Base-by-base conservation (phyloP, 805 yeast genomes). In the Metschnikowia kofuensis region DNA sequence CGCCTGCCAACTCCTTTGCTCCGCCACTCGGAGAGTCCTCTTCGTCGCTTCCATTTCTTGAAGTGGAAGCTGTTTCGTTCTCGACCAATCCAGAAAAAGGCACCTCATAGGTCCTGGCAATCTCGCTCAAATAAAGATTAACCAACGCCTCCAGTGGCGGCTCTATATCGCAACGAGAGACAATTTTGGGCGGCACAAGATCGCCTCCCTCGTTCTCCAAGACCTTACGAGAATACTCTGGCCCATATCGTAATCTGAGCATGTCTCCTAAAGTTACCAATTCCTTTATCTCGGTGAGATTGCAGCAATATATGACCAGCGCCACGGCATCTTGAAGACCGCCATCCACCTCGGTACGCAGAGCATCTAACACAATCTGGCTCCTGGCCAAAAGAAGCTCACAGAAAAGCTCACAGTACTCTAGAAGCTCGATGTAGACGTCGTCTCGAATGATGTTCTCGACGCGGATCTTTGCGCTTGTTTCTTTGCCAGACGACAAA, bases 401-500 rank as follows among this genome's bases (percentile, higher is more conserved):
- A 60, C 96, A 85, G 63, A 88, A 88, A 15, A 90, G 69, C 65
- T 90, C 96, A 41, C 89, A 66, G 40, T 80, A 79, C 64, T 90
- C 96, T 45, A 89, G 69, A 26, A 89, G 70, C 67, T 89, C 96
- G 21, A 87, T 79, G 59, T 84, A 80, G 31, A 87, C 80, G 61
- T 89, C 97, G 56, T 88, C 92, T 34, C 91, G 76, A 31, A 90
- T 87, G 48, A 89, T 80, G 57, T 87, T 86, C 63, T 89, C 97
- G 3, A 88, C 92, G 43, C 96, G 68, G 48, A 89, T 89, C 48
- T 78, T 78, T 10, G 96, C 96, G 57, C 90, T 87, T 44, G 85
- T 83, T 53, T 88, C 91, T 60, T 87, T 89, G 7, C 89, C 89
- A 38, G 72, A 75, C 8, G 77, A 72, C 44, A 89, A 69, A 10